Base-by-base conservation (phyloP, 192 early-diverging fungal species). In the Haplosporangium gracile region DNA sequence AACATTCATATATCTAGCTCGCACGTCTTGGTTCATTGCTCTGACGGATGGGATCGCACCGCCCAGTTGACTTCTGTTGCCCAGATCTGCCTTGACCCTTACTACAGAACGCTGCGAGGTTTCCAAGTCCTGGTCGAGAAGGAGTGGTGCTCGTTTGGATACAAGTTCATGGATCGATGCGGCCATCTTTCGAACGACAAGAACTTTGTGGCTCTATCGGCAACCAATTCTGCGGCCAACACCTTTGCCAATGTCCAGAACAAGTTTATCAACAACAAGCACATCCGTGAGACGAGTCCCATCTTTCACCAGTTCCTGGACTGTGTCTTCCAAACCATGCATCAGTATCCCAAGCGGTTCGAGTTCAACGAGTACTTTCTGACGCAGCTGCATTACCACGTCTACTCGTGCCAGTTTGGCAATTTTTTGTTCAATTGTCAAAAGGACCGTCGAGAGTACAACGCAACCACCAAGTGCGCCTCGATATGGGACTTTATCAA, bases 21-120 rank as follows among this genome's bases (percentile, higher is more conserved):
- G 9, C 97, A 98, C 75, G 97, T 97, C 6, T 88, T 99, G 34
- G 97, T 99, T 7, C 98, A 99, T 88, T 99, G 98, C 92, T 98
- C 97, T 63, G 98, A 99, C 83, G 98, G 98, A 18, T 99, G 98
- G 98, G 98, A 99, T 89, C 93, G 98, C 32, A 99, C 98, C 0
- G 95, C 97, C 26, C 98, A 99, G 88, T 88, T 99, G 68, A 95
- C 94, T 22, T 96, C 97, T 10, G 90, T 98, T 29, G 92, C 98
- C 63, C 93, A 96, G 86, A 79, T 99, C 32, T 99, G 97, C 76
- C 87, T 99, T 72, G 98, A 99, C 68, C 98, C 98, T 7, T 99
- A 94, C 86, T 99, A 98, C 88, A 96, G 98, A 74, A 98, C 98
- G 7, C 92, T 97, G n/a, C 89, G 90, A 68, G 98, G 98, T 9